phyloP scores from a whole-genome alignment of 2,329 filamentous ascomycete genomes.

The Dactylellina drechsleri region DNA sequence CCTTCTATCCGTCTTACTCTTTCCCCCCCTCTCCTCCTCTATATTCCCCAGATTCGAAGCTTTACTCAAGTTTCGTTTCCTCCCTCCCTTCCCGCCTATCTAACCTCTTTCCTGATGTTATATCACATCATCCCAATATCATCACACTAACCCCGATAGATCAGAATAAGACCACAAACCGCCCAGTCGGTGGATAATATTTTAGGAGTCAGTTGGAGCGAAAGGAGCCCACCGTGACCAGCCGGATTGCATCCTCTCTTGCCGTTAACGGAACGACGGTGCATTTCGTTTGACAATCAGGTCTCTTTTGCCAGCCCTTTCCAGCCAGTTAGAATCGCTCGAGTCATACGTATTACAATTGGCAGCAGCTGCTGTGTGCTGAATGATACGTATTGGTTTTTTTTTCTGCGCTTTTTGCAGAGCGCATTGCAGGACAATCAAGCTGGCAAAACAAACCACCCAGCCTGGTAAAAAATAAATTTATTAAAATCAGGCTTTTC shows the following conservation, averaged over 20 bases:
- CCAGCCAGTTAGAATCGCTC: too few species aligned
- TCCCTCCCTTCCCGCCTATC: conserved; percentile 27
- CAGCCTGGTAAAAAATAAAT: too few species aligned
- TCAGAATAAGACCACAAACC: too few species aligned
- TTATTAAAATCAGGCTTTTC: conserved; percentile 50
- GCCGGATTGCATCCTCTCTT: conserved; percentile 34
- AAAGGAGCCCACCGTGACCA: conserved; percentile 26
- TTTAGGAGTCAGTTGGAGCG: too few species aligned
- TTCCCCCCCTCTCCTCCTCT: conserved; percentile 12
- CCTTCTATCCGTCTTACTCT: conserved; percentile 4
- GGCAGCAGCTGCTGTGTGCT: too few species aligned
- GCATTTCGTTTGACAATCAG: conserved; percentile 38
- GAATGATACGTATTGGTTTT: too few species aligned
- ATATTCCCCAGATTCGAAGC: conserved; percentile 19
- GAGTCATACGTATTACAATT: too few species aligned
- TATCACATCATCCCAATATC: too few species aligned
- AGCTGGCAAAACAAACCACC: conserved; percentile 3
- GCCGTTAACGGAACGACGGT: conserved; percentile 48
- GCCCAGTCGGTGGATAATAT: too few species aligned
- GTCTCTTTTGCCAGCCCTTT: conserved; percentile 15
- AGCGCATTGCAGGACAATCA: conserved; percentile 12
- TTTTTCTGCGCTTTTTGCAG: conserved; percentile 32
- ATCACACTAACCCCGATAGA: too few species aligned
- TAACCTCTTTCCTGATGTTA: not conserved
- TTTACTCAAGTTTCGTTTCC: conserved; percentile 22